Evolutionary conservation across 768 basidiomycete species (phyloP).

Genomic region (Hypholoma sublateritium): DNA sequence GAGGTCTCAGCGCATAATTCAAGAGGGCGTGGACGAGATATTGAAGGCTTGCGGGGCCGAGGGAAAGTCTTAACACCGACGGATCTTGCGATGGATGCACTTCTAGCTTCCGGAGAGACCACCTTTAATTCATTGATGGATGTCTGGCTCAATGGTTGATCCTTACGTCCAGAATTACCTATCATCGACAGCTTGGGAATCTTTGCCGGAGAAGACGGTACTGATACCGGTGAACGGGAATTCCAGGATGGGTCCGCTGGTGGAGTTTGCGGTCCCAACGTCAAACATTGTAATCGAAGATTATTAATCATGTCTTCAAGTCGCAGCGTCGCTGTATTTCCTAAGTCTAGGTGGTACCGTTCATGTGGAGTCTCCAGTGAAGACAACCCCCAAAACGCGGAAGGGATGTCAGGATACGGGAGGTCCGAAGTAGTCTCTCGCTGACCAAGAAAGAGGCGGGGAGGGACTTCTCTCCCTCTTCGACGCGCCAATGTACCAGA

Average conservation of each 20-base stretch:
- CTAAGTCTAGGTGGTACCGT: not conserved
- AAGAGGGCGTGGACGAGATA: not conserved
- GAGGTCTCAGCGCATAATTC: not conserved
- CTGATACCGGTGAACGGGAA: conserved; percentile 13
- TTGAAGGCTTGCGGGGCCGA: not conserved
- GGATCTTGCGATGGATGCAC: not conserved
- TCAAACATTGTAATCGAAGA: conserved; percentile 38
- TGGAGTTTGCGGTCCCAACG: conserved; percentile 16
- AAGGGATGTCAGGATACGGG: conserved; percentile 42
- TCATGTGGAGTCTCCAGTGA: conserved; percentile 18
- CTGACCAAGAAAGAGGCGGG: conserved; percentile 28
- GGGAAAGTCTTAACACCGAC: not conserved
- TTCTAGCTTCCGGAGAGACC: not conserved
- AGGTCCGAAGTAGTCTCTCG: conserved; percentile 15
- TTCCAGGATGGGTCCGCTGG: conserved; percentile 18
- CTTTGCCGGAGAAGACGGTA: not conserved
- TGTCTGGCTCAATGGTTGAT: not conserved
- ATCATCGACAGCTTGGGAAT: not conserved
- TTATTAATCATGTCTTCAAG: conserved; percentile 46
- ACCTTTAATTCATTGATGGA: not conserved
- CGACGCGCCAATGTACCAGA: conserved; percentile 28
- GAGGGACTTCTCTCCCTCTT: conserved; percentile 34
- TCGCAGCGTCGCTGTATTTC: conserved; percentile 28
- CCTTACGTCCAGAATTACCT: not conserved
- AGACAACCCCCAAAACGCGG: conserved; percentile 43